Conservation (phyloP, 2,329 filamentous ascomycete species). For the Huntiella savannae region DNA sequence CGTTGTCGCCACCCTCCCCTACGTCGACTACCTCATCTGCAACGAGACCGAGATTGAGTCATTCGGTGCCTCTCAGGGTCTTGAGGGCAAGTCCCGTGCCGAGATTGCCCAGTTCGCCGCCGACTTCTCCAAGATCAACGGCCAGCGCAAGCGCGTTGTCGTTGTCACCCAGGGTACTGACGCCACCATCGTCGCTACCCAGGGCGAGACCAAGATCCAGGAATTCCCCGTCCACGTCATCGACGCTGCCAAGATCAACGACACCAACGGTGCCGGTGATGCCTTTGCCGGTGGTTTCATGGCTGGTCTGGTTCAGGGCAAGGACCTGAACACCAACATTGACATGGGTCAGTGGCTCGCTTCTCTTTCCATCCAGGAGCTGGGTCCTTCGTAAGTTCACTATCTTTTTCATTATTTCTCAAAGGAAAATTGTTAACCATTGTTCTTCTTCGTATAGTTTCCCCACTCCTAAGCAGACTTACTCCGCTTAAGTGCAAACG, state of each 20-base stretch:
- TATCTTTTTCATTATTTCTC: neutral
- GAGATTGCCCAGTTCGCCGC: conserved; percentile 75
- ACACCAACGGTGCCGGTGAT: conserved; percentile 93
- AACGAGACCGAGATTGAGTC: conserved; percentile 89
- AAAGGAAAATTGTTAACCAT: neutral
- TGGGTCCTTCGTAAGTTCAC: conserved; percentile 75
- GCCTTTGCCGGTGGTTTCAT: conserved; percentile 90
- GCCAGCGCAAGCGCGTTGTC: conserved; percentile 61
- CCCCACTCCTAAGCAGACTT: conserved; percentile 67
- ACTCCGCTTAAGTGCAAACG: conserved; percentile 24
- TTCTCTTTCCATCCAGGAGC: conserved; percentile 78
- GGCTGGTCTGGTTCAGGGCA: conserved; percentile 73
- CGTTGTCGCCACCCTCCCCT: conserved; percentile 66
- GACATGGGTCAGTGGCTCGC: conserved; percentile 97
- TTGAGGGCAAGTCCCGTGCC: conserved; percentile 57
- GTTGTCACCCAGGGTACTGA: conserved; percentile 91
- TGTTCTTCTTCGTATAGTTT: conserved; percentile 31
- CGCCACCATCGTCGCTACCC: conserved; percentile 67
- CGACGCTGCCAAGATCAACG: conserved; percentile 59
- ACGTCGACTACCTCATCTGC: conserved; percentile 91
- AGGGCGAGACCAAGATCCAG: conserved; percentile 50
- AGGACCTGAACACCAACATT: conserved; percentile 56
- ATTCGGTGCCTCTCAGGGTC: conserved; percentile 65
- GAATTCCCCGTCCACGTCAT: conserved; percentile 71
- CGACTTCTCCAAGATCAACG: conserved; percentile 81